These are phyloP conservation scores for Penicillium palitans DNA, from an alignment of 2,329 filamentous ascomycete genomes.

Conservation along the genomic window DNA sequence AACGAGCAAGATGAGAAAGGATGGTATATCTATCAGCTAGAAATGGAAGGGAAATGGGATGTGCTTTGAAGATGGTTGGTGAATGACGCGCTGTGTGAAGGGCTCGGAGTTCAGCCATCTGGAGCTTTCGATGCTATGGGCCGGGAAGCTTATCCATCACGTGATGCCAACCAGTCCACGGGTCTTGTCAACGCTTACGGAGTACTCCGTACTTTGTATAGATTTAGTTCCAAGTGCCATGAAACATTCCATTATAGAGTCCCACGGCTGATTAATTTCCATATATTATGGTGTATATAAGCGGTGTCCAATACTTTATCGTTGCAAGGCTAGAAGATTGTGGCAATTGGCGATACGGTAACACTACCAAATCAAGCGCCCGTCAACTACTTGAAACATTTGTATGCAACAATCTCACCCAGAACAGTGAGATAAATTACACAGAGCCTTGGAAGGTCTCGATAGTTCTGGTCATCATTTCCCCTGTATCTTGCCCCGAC, in stretches of 20 bases:
- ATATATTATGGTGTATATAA: no score
- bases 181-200: not conserved
- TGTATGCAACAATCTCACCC: not conserved
- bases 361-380: not conserved
- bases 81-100: slow-evolving; percentile 15
- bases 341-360: not conserved
- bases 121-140: slow-evolving; percentile 18
- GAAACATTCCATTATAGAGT: not conserved
- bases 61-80: slow-evolving; percentile 10
- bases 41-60: not conserved
- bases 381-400: not conserved
- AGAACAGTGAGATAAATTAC: not conserved
- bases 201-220: no score
- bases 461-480: not conserved
- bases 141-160: slow-evolving; percentile 12
- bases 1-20: not conserved
- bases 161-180: slow-evolving; percentile 3
- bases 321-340: not conserved
- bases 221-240: not conserved
- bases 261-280: not conserved
- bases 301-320: not conserved
- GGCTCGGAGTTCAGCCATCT: slow-evolving; percentile 20
- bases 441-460: not conserved
- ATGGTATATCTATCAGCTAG: not conserved
- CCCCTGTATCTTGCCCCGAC: not conserved